These are phyloP conservation scores for Capsicum baccatum DNA, from an alignment of 257 asterid species.

Conservation along the genomic window DNA sequence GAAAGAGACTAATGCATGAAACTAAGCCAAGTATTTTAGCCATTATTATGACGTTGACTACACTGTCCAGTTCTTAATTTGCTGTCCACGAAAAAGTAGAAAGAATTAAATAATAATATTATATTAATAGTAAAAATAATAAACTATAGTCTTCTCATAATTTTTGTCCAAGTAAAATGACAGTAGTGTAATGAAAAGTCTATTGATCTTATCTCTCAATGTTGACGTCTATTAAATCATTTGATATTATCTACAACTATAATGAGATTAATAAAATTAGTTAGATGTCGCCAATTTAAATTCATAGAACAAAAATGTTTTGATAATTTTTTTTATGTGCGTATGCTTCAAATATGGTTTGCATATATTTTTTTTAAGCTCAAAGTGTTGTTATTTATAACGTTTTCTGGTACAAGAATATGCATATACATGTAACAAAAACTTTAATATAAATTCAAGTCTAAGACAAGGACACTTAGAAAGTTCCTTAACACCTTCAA, in stretches of 20 bases:
- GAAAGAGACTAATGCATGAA: neutral
- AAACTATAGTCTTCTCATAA: neutral
- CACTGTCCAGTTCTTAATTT: neutral
- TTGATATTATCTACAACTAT: neutral
- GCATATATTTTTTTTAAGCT: too few relatives aligned
- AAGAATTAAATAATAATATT: neutral
- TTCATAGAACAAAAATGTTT: too few relatives aligned
- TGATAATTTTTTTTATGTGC: too few relatives aligned
- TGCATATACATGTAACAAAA: too few relatives aligned
- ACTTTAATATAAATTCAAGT: too few relatives aligned
- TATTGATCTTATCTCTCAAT: neutral
- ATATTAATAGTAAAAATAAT: neutral
- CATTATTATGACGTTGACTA: conserved; percentile 12
- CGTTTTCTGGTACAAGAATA: too few relatives aligned
- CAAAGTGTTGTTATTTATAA: too few relatives aligned
- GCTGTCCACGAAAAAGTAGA: neutral
- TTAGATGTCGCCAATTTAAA: neutral
- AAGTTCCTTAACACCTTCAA: too few relatives aligned
- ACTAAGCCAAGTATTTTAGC: neutral
- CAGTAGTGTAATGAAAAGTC: conserved; percentile 13
- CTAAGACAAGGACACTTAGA: too few relatives aligned
- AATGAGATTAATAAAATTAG: neutral
- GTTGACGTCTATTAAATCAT: neutral
- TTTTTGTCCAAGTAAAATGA: conserved; percentile 21
- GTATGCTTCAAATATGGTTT: neutral